phyloP scores from a whole-genome alignment of 2,329 filamentous ascomycete genomes.

The Metarhizium guizhouense region DNA sequence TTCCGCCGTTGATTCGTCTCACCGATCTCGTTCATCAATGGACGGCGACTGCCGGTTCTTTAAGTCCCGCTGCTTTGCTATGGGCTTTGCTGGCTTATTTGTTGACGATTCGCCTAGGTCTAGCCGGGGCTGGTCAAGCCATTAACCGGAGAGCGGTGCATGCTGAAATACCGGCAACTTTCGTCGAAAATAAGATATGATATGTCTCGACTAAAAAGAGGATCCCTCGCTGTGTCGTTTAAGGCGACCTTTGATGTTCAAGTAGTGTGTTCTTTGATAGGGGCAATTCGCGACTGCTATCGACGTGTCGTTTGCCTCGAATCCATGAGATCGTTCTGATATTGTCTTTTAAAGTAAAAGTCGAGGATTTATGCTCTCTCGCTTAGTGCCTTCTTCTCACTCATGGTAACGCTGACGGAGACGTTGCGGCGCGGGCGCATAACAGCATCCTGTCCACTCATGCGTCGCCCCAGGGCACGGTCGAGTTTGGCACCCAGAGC shows the following conservation, averaged over 20 bases:
- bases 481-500: conserved; percentile 87
- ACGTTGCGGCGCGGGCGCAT: conserved; percentile 50
- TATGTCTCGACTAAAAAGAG: background rate
- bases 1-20: background rate
- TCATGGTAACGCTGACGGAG: conserved; percentile 9
- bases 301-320: background rate
- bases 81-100: background rate
- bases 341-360: background rate
- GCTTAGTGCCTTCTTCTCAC: conserved; percentile 28
- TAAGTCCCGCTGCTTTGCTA: background rate
- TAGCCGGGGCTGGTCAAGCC: background rate
- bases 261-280: background rate
- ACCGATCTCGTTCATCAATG: background rate
- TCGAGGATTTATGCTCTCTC: conserved; percentile 20
- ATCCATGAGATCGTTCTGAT: background rate
- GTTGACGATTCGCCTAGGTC: background rate
- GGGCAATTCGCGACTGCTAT: background rate
- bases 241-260: background rate
- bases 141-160: background rate
- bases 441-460: conserved; percentile 82
- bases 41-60: background rate
- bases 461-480: conserved; percentile 73
- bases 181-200: background rate
- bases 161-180: background rate
- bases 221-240: background rate